Base-by-base conservation (phyloP, 2,329 filamentous ascomycete species). In the Pseudogymnoascus sp. region DNA sequence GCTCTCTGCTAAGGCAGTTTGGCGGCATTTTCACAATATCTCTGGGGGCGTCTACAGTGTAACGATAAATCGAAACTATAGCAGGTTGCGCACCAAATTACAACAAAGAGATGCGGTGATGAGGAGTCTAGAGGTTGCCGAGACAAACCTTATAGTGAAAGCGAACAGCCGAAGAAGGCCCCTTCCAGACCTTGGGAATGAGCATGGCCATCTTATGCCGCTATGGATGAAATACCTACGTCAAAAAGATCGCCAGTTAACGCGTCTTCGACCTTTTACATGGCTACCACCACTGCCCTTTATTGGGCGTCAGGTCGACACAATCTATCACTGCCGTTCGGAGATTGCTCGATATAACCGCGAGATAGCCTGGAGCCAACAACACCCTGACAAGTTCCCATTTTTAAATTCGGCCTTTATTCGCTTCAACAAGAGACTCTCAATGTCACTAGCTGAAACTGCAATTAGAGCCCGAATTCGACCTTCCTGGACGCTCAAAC, bases 341-440 rank as follows among this genome's bases (percentile, higher is more conserved):
- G 88, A 97, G 73, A 75, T 97, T 38, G 91, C 92, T 14, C 84
- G 89, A 21, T 78, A 96, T 35, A 97, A 97, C 68, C 71, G 91
- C 61, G 91, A 97, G 72, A 96, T 97, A 60, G 91, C 96, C 68
- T 78, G 86, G 45, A 92, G 97, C 67, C 92, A 97, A 72, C 81
- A 86, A 60, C 80, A 93, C 61, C 87, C 88, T 0, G 91, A 96
- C 67, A 85, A 88, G 3, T 97, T 90, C 65, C 91, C 92, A 0
- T 76, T 91, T 49, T 92, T 95, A 90, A 95, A 89, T 70, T 96
- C 92, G 0, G 92, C 92, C 0, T 97, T 97, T 69, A 90, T 97
- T 65, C 92, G 97, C 71, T 97, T 97, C 80, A 96, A 97, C 71
- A 88, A 96, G 70, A 92, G 96, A 72, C 89, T 96, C 1, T 91